Evolutionary conservation across 208 protist species (phyloP).

Genomic region (Herpetomonas samuelpessoai): DNA sequence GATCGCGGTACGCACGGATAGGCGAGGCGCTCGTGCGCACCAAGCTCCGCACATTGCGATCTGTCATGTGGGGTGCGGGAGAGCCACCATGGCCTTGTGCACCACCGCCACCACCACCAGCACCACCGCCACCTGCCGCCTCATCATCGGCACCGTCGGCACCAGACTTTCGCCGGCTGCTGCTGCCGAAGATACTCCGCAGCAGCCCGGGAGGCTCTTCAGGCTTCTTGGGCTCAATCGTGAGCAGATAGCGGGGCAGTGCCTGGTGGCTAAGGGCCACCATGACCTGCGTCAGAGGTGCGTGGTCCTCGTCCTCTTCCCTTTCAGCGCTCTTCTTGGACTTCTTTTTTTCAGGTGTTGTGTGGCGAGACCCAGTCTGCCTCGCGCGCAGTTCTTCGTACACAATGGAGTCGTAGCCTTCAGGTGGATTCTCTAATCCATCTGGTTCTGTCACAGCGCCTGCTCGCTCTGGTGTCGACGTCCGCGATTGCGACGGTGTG

Average conservation of each 20-base stretch:
- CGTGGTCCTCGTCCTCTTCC: slow-evolving; percentile 10
- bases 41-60: neutral
- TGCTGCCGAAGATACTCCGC: neutral
- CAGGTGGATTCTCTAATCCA: too few relatives aligned
- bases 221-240: slow-evolving; percentile 12
- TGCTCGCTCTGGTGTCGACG: too few relatives aligned
- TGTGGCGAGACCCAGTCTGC: slow-evolving; percentile 1
- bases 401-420: slow-evolving; percentile 49
- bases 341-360: slow-evolving; percentile 7
- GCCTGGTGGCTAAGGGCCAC: slow-evolving; percentile 58
- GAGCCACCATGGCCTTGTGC: neutral
- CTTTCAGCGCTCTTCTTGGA: slow-evolving; percentile 1
- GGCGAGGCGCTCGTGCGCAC: neutral
- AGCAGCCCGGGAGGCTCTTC: neutral
- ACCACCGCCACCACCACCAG: too few relatives aligned
- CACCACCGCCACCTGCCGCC: too few relatives aligned
- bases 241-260: slow-evolving; percentile 66
- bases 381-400: slow-evolving; percentile 19
- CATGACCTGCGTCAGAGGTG: slow-evolving; percentile 27
- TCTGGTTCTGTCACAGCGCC: too few relatives aligned
- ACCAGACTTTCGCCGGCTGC: neutral
- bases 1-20: neutral
- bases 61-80: neutral
- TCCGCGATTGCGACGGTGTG: too few relatives aligned
- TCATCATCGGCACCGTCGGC: neutral